Conservation (phyloP, 768 basidiomycete genomes). For the Xerocomus brunneocitrinus region DNA sequence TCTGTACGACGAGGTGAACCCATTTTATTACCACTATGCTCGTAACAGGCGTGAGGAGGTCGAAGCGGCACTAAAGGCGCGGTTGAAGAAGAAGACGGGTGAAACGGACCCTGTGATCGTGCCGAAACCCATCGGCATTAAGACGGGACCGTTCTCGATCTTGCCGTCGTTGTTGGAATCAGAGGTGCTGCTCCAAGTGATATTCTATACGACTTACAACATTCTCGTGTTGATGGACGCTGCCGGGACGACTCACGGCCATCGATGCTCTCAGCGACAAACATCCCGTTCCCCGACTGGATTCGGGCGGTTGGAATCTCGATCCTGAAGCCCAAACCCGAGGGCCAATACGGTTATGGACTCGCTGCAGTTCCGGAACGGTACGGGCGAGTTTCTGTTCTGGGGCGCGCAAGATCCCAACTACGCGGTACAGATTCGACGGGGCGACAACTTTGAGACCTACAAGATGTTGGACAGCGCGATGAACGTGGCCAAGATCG, state of each 20-base stretch:
- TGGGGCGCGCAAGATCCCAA: slow-evolving; percentile 81
- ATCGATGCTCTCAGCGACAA: slow-evolving; percentile 40
- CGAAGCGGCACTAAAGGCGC: slow-evolving; percentile 64
- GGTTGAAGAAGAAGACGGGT: slow-evolving; percentile 62
- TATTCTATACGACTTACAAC: slow-evolving; percentile 80
- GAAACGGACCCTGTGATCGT: slow-evolving; percentile 66
- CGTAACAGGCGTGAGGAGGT: slow-evolving; percentile 92
- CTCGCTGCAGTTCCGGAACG: slow-evolving; percentile 67
- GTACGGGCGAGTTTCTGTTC: slow-evolving; percentile 85
- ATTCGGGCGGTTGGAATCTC: slow-evolving; percentile 86
- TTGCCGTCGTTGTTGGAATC: slow-evolving; percentile 65
- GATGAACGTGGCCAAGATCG: slow-evolving; percentile 67
- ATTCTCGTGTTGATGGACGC: slow-evolving; percentile 62
- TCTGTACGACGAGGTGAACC: slow-evolving; percentile 82
- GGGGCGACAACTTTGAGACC: slow-evolving; percentile 51
- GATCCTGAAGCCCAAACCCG: slow-evolving; percentile 79
- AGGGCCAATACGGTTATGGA: slow-evolving; percentile 56
- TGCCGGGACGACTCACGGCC: slow-evolving; percentile 50
- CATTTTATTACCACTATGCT: slow-evolving; percentile 94
- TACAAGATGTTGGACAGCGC: slow-evolving; percentile 87
- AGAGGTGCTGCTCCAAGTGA: slow-evolving; percentile 69
- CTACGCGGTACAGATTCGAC: slow-evolving; percentile 53
- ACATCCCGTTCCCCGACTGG: slow-evolving; percentile 78
- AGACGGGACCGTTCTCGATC: slow-evolving; percentile 61
- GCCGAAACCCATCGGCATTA: slow-evolving; percentile 65